Percentiles rank a stretch among this genome's conserved stretches.
Conservation (phyloP, 805 yeast genomes). For the Cyberlindnera japonica region DNA sequence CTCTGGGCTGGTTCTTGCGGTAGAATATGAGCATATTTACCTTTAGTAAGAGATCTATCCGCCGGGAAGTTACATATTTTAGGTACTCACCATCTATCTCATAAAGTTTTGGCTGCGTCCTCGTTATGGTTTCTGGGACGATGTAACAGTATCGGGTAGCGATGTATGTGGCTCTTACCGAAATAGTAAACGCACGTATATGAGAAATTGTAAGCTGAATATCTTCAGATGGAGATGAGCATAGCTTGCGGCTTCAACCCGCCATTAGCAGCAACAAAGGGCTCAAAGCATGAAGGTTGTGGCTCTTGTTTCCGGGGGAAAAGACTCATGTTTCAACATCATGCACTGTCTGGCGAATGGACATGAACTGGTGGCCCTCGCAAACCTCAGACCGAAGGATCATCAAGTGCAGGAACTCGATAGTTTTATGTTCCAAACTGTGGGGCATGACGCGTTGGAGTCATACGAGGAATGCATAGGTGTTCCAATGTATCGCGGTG, state of each 20-base stretch:
- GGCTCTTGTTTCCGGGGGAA: slow-evolving; percentile 92
- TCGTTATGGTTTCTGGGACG: no score
- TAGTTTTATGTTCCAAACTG: slow-evolving; percentile 97
- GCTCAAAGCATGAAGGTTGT: slow-evolving; percentile 70
- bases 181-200: background rate
- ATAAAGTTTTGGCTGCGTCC: no score
- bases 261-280: no score
- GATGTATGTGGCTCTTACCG: background rate
- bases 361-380: slow-evolving; percentile 82
- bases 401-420: slow-evolving; percentile 66
- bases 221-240: no score
- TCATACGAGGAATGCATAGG: slow-evolving; percentile 66
- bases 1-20: background rate
- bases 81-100: no score
- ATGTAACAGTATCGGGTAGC: no score
- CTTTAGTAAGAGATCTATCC: no score
- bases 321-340: slow-evolving; percentile 89
- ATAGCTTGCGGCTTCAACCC: no score
- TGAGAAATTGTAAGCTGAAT: no score
- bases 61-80: no score
- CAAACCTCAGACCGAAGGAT: slow-evolving; percentile 69
- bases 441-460: slow-evolving; percentile 78
- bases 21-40: background rate
- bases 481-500: slow-evolving; percentile 72
- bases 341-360: slow-evolving; percentile 82